phyloP scores from a whole-genome alignment of 2,329 filamentous ascomycete genomes.

The Penicillium sp. region DNA sequence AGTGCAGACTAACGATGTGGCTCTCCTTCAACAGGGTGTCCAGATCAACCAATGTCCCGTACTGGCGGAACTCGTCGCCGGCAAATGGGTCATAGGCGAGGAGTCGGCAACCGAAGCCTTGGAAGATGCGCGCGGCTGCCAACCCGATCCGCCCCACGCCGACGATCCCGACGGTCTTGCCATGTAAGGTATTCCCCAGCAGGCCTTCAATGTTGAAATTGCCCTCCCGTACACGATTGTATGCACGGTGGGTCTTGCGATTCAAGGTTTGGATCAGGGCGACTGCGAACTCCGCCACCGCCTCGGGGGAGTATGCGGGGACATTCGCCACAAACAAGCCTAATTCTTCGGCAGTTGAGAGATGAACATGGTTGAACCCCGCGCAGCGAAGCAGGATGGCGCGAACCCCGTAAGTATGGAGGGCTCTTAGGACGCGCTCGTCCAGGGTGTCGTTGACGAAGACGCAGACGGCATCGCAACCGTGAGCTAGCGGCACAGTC shows the following conservation, averaged over 20 bases:
- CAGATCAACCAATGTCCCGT: slow-evolving; percentile 55
- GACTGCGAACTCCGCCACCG: slow-evolving; percentile 69
- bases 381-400: slow-evolving; percentile 66
- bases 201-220: slow-evolving; percentile 65
- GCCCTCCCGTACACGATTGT: slow-evolving; percentile 66
- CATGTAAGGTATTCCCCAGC: slow-evolving; percentile 58
- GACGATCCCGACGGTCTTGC: slow-evolving; percentile 66
- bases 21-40: slow-evolving; percentile 55
- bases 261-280: slow-evolving; percentile 66
- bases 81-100: slow-evolving; percentile 62
- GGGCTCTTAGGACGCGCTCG: slow-evolving; percentile 51
- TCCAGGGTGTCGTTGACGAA: slow-evolving; percentile 66
- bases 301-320: slow-evolving; percentile 67
- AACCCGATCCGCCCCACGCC: slow-evolving; percentile 66
- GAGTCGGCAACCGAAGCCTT: slow-evolving; percentile 63
- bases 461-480: slow-evolving; percentile 60
- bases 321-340: slow-evolving; percentile 65
- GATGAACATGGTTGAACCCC: slow-evolving; percentile 67
- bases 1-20: slow-evolving; percentile 66
- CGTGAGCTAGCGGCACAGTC: slow-evolving; percentile 56
- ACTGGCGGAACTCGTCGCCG: slow-evolving; percentile 49
- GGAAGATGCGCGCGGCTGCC: slow-evolving; percentile 60
- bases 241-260: slow-evolving; percentile 66
- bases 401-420: slow-evolving; percentile 53
- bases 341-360: slow-evolving; percentile 54